phyloP scores from a whole-genome alignment of 192 early-diverging fungal genomes.

The Powellomyces hirtus region DNA sequence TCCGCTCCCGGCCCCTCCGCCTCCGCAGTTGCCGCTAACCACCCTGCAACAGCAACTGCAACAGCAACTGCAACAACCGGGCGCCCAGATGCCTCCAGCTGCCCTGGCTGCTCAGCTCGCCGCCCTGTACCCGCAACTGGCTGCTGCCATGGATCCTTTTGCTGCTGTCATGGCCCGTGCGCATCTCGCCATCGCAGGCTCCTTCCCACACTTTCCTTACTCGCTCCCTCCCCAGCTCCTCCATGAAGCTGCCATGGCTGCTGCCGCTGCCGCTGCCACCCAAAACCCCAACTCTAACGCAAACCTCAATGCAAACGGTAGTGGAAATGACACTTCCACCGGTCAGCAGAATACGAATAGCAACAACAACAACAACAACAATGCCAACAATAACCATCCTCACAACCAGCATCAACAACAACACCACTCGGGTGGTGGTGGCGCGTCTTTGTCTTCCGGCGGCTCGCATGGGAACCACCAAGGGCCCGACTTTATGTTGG shows the following conservation, averaged over 20 bases:
- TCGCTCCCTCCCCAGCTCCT: slow-evolving; percentile 14
- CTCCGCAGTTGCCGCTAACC: not conserved
- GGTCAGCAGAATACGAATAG: too few species aligned
- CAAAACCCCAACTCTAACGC: not conserved
- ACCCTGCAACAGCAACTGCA: not conserved
- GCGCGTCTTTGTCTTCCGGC: not conserved
- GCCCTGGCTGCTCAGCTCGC: slow-evolving; percentile 8
- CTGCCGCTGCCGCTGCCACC: slow-evolving; percentile 14
- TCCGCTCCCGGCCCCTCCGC: not conserved
- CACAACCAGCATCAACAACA: not conserved
- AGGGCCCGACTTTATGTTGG: not conserved
- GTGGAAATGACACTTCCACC: not conserved
- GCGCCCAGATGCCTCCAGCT: not conserved
- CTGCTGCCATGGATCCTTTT: slow-evolving; percentile 28
- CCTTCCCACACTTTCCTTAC: slow-evolving; percentile 17
- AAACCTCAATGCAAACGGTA: slow-evolving; percentile 4
- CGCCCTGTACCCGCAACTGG: slow-evolving; percentile 21
- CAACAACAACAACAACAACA: not conserved
- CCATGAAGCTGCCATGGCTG: slow-evolving; percentile 24
- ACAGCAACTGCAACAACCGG: not conserved
- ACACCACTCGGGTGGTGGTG: not conserved
- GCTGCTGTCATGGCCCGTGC: slow-evolving; percentile 28
- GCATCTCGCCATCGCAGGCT: slow-evolving; percentile 9
- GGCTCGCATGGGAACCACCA: too few species aligned
- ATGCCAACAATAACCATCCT: too few species aligned